Conservation (phyloP, 139 green algal genomes). For the Astrephomene gubernaculifera region DNA sequence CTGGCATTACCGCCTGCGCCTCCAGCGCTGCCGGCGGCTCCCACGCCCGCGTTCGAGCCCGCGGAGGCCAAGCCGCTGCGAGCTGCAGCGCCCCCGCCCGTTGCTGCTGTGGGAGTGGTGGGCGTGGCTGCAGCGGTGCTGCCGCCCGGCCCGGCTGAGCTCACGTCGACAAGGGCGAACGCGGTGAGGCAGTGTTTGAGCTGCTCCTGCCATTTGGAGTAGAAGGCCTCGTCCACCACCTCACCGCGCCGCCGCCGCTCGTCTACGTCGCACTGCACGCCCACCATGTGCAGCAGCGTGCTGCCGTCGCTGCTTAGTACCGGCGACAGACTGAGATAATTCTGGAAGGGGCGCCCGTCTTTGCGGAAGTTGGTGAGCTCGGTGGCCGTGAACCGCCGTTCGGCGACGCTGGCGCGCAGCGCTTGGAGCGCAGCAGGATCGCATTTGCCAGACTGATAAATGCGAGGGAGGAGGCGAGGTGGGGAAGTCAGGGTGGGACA, state of each 20-base stretch:
- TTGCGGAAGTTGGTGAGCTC: slow-evolving; percentile 74
- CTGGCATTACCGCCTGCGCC: too few species aligned
- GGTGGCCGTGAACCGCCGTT: not conserved
- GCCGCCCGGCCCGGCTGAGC: not conserved
- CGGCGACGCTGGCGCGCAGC: not conserved
- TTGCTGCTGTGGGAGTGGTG: too few species aligned
- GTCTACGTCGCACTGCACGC: slow-evolving; percentile 45
- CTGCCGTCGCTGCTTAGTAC: slow-evolving; percentile 72
- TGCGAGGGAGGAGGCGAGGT: too few species aligned
- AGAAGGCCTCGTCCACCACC: slow-evolving; percentile 36
- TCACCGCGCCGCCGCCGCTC: slow-evolving; percentile 35
- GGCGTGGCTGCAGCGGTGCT: not conserved
- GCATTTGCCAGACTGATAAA: slow-evolving; percentile 3
- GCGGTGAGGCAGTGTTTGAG: slow-evolving; percentile 18
- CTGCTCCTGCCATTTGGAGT: slow-evolving; percentile 46
- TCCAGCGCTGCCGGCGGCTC: too few species aligned
- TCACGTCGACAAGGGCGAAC: slow-evolving; percentile 41
- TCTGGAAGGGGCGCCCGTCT: slow-evolving; percentile 88
- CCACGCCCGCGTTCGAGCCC: too few species aligned
- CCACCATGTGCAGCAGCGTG: slow-evolving; percentile 27
- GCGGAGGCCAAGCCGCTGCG: not conserved
- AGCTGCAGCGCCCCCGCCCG: not conserved
- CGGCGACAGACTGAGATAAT: slow-evolving; percentile 86
- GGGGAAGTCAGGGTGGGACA: too few species aligned
- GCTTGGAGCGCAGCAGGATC: not conserved